These are phyloP conservation scores for Cenococcum geophilum DNA, from an alignment of 495 filamentous ascomycete species.

Conservation along the genomic window DNA sequence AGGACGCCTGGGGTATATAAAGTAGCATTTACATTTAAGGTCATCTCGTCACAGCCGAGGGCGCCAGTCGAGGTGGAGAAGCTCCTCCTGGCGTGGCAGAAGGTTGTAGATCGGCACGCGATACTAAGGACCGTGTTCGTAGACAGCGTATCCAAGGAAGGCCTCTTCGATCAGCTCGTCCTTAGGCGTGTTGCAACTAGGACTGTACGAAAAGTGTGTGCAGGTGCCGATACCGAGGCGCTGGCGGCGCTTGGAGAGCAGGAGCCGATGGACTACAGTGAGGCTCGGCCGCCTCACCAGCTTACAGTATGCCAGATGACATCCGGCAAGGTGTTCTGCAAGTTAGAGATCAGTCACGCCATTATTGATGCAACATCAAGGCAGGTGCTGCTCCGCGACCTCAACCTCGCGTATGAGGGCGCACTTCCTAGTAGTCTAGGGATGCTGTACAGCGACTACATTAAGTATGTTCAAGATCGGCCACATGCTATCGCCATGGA, in stretches of 20 bases:
- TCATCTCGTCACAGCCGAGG: conserved; percentile 30
- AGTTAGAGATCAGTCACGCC: conserved; percentile 54
- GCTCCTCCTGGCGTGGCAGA: conserved; percentile 48
- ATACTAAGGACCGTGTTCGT: conserved; percentile 52
- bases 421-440: conserved; percentile 35
- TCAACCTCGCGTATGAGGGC: conserved; percentile 47
- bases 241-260: conserved; percentile 39
- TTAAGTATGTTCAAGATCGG: conserved; percentile 42
- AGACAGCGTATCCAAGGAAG: conserved; percentile 47
- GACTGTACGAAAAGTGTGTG: conserved; percentile 42
- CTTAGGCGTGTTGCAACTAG: conserved; percentile 41
- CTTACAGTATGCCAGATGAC: conserved; percentile 43
- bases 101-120: conserved; percentile 50
- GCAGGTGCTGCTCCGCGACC: conserved; percentile 44
- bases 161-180: conserved; percentile 51
- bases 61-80: conserved; percentile 38
- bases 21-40: conserved; percentile 47
- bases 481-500: conserved; percentile 41
- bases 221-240: conserved; percentile 35
- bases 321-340: conserved; percentile 41
- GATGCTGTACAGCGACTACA: conserved; percentile 52
- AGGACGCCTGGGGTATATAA: conserved; percentile 46
- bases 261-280: conserved; percentile 36
- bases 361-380: conserved; percentile 48
- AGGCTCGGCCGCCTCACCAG: conserved; percentile 40